These are phyloP conservation scores for Leccinellum albellum DNA, from an alignment of 768 basidiomycete species.

Conservation along the genomic window DNA sequence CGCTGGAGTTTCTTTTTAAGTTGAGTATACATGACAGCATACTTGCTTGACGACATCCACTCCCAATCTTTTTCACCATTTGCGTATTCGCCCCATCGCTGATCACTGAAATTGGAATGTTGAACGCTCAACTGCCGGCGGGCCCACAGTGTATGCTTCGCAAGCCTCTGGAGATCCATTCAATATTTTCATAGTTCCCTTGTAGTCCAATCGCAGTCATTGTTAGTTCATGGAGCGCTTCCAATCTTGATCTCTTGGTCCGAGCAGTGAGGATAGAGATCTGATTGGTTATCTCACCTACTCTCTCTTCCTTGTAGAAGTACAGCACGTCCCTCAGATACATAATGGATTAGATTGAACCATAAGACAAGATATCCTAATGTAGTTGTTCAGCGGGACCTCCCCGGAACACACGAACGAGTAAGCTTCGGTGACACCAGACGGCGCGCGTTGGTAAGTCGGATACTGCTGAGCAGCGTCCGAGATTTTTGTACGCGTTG, in stretches of 20 bases:
- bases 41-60: not conserved
- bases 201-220: conserved; percentile 25
- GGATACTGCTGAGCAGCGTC: too few relatives aligned
- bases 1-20: not conserved
- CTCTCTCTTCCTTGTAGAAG: conserved; percentile 41
- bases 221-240: conserved; percentile 22
- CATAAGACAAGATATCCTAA: too few relatives aligned
- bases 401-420: conserved; percentile 33
- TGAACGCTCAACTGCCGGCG: not conserved
- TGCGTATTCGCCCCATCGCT: not conserved
- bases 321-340: conserved; percentile 36
- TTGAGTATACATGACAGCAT: not conserved
- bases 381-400: conserved; percentile 28
- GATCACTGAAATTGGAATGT: not conserved
- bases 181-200: conserved; percentile 24
- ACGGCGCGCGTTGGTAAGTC: too few relatives aligned
- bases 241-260: conserved; percentile 24
- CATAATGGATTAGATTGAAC: too few relatives aligned
- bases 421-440: conserved; percentile 36
- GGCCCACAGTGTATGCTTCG: conserved; percentile 6
- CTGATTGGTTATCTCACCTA: conserved; percentile 33
- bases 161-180: conserved; percentile 14
- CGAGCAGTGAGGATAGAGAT: conserved; percentile 32
- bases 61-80: not conserved
- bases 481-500: too few relatives aligned